phyloP scores from a whole-genome alignment of 768 basidiomycete species.

The Gelatoporia subvermispora region DNA sequence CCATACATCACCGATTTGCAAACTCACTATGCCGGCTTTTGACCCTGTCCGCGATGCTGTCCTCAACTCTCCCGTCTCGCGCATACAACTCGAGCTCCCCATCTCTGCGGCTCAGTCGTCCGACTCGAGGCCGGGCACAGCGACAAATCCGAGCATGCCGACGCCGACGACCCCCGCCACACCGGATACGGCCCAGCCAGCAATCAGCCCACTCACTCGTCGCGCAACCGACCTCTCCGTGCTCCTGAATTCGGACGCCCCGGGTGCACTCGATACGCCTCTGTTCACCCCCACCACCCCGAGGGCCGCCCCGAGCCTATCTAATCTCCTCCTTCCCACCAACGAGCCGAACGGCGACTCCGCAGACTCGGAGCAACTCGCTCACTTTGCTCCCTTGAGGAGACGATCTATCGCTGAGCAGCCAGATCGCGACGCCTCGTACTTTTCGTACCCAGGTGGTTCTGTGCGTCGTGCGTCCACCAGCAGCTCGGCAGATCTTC shows the following conservation, averaged over 20 bases:
- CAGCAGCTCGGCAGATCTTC: background rate
- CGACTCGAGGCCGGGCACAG: slow-evolving; percentile 26
- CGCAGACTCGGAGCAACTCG: slow-evolving; percentile 23
- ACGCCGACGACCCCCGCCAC: slow-evolving; percentile 10
- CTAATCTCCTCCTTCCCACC: slow-evolving; percentile 31
- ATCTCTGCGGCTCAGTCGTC: slow-evolving; percentile 21
- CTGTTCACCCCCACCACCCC: slow-evolving; percentile 31
- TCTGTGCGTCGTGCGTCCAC: slow-evolving; percentile 8
- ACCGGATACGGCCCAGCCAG: slow-evolving; percentile 26
- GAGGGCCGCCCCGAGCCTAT: slow-evolving; percentile 27
- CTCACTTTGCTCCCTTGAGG: slow-evolving; percentile 22
- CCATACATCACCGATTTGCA: background rate
- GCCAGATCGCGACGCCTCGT: slow-evolving; percentile 12
- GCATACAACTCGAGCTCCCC: slow-evolving; percentile 23
- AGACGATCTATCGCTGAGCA: slow-evolving; percentile 18
- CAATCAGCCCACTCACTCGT: slow-evolving; percentile 44
- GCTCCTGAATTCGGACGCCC: slow-evolving; percentile 61
- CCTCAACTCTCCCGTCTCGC: slow-evolving; percentile 61
- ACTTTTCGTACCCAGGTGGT: slow-evolving; percentile 18
- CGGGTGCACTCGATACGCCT: slow-evolving; percentile 39
- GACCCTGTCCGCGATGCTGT: slow-evolving; percentile 88
- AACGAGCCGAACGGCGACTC: slow-evolving; percentile 10
- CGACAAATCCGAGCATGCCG: slow-evolving; percentile 28
- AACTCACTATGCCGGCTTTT: slow-evolving; percentile 58
- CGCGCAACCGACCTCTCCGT: slow-evolving; percentile 76